Evolutionary conservation across 1,139 yeast species (phyloP).

Genomic region (Kurtzmaniella quercitrusa): DNA sequence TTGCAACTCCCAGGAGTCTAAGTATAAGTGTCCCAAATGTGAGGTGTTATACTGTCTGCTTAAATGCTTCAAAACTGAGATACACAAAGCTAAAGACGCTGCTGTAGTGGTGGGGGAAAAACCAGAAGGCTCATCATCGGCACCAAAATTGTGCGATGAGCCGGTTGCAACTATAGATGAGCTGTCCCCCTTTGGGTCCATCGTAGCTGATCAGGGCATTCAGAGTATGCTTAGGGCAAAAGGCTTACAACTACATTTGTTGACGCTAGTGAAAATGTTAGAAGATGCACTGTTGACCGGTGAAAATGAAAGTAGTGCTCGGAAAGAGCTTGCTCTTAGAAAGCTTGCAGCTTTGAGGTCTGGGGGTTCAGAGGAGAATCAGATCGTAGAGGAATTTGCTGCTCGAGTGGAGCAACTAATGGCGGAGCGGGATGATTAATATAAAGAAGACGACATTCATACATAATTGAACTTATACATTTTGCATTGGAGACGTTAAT

Average conservation of each 20-base stretch:
- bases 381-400: conserved; percentile 59
- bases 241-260: conserved; percentile 50
- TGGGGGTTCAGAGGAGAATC: conserved; percentile 65
- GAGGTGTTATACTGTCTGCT: conserved; percentile 46
- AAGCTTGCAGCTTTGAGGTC: conserved; percentile 55
- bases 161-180: background rate
- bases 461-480: background rate
- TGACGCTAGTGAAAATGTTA: conserved; percentile 43
- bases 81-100: background rate
- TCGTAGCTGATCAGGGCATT: conserved; percentile 31
- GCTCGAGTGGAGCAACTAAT: conserved; percentile 14
- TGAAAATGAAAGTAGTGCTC: conserved; percentile 42
- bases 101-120: background rate
- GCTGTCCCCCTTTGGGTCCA: background rate
- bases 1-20: conserved; percentile 37
- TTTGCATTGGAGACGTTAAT: background rate
- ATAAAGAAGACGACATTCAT: background rate
- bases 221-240: conserved; percentile 41
- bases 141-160: background rate
- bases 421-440: background rate
- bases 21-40: conserved; percentile 65
- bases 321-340: conserved; percentile 54
- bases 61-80: conserved; percentile 46
- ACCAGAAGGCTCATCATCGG: background rate
- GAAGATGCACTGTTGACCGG: conserved; percentile 43